Evolutionary conservation across 1,284 basidiomycete species (phyloP), one percentile per base, ranked within the genome.

Genomic region (Amylostereum chailletii): DNA sequence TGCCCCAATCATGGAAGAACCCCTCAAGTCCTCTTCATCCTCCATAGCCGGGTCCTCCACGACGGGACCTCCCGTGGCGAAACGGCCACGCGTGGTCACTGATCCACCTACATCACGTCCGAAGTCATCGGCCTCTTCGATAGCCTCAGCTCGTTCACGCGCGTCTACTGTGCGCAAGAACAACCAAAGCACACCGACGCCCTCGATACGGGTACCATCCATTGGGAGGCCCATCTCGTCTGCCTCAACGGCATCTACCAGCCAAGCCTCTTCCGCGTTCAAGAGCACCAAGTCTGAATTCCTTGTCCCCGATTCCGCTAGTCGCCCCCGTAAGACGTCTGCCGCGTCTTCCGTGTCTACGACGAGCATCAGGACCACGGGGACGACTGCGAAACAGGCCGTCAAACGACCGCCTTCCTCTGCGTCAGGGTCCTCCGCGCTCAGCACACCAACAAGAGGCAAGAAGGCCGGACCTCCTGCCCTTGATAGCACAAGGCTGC

Each of bases 221-320:
- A 19, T 19, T 19, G 19, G 19, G 0, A 69, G 75, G 26, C 72
- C 75, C 4, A 63, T 58, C 2, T 79, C 79, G 4, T 65, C 62
- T 6, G 55, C 71, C 29, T 77, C 77, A n/a, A 68, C 65, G 1
- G 69, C 70, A 48, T 68, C 66, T 0, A 69, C 69, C 3, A 79
- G 71, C 42, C 76, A 79, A 2, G 72, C 67, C 10, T 71, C 73
- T 2, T 71, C 70, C 0, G 73, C 76, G 1, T 86, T 80, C 61
- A 76, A 75, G 50, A 84, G 79, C 0, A 79, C 83, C 27, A 65
- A 58, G 11, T 71, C 72, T 0, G 75, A 77, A 33, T 34, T 51
- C 29, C 44, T 47, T 7, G 42, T 19, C 19, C 19, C 30, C 8
- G 51, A 53, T 10, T 19, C 42, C 19, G 11, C 34, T 32, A 26